These are phyloP conservation scores for Alnus glutinosa DNA, from an alignment of 306 rosid species.

Conservation along the genomic window DNA sequence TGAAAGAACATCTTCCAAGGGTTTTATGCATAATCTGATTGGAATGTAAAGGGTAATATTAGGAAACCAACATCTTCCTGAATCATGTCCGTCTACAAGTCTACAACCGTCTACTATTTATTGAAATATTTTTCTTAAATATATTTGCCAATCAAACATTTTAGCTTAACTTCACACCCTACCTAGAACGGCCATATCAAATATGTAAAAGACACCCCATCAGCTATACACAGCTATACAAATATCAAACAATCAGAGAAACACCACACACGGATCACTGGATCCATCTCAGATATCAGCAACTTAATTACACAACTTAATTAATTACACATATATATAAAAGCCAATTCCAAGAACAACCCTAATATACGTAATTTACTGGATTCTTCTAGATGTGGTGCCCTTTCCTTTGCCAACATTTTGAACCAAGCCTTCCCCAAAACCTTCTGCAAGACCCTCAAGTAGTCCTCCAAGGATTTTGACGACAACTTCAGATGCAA, in stretches of 20 bases:
- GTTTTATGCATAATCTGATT: too few species aligned
- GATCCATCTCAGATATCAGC: not conserved
- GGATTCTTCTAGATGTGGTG: not conserved
- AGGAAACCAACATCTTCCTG: too few species aligned
- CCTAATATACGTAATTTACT: not conserved
- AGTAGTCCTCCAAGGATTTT: constrained; percentile 73
- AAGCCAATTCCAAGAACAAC: not conserved
- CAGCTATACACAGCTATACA: not conserved
- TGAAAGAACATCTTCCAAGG: not conserved
- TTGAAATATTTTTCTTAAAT: not conserved
- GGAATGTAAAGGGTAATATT: too few species aligned
- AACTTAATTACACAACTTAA: not conserved
- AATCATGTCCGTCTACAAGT: not conserved
- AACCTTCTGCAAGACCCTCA: constrained; percentile 78
- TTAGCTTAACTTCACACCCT: not conserved
- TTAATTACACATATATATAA: not conserved
- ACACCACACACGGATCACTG: not conserved
- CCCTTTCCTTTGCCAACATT: constrained; percentile 49
- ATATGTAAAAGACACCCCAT: not conserved
- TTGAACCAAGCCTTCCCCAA: constrained; percentile 74
- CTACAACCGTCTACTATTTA: not conserved
- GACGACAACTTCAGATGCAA: constrained; percentile 71
- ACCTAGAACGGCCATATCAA: too few species aligned
- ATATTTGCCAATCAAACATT: not conserved
- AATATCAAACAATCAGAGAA: not conserved